A percentile compares a stretch with the other conserved stretches of the same genome.
Conservation (phyloP, 768 basidiomycete species). For the Calocybe cyanea region DNA sequence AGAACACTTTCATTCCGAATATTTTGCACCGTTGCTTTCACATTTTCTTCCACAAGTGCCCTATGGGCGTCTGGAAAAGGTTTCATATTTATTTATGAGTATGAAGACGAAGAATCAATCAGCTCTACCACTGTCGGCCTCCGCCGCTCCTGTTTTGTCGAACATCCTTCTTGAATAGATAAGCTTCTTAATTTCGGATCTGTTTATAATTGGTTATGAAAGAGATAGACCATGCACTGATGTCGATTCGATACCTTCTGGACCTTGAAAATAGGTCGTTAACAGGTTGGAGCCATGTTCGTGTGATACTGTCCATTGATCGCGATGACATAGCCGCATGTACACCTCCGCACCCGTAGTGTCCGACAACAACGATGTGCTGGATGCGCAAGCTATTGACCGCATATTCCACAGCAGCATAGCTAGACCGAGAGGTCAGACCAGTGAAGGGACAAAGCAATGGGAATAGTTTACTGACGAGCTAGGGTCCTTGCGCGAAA, state of each 20-base stretch:
- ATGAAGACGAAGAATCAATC: neutral
- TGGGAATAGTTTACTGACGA: constrained; percentile 23
- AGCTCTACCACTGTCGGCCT: constrained; percentile 9
- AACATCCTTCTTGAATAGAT: constrained; percentile 28
- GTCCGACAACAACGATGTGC: constrained; percentile 36
- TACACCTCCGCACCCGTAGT: constrained; percentile 35
- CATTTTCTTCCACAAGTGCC: constrained; percentile 48
- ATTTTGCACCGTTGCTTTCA: constrained; percentile 36
- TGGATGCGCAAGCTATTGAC: constrained; percentile 28
- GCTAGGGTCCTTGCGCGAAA: constrained; percentile 27
- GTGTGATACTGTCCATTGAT: constrained; percentile 19
- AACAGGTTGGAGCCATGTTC: constrained; percentile 31
- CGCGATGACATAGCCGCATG: constrained; percentile 25
- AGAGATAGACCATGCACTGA: neutral
- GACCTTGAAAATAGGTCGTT: constrained; percentile 26
- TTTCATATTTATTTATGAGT: neutral
- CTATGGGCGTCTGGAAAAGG: constrained; percentile 28
- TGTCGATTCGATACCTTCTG: constrained; percentile 21
- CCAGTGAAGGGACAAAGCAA: neutral
- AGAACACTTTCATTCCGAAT: constrained; percentile 35
- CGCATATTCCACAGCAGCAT: constrained; percentile 32
- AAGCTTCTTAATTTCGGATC: constrained; percentile 31
- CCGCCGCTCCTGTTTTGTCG: constrained; percentile 8
- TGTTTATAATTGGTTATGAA: constrained; percentile 5
- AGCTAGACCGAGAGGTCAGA: constrained; percentile 16